Percentiles rank a stretch among this genome's conserved stretches.
Conservation (phyloP, 208 protist genomes). For the Blechomonas ayalai region DNA sequence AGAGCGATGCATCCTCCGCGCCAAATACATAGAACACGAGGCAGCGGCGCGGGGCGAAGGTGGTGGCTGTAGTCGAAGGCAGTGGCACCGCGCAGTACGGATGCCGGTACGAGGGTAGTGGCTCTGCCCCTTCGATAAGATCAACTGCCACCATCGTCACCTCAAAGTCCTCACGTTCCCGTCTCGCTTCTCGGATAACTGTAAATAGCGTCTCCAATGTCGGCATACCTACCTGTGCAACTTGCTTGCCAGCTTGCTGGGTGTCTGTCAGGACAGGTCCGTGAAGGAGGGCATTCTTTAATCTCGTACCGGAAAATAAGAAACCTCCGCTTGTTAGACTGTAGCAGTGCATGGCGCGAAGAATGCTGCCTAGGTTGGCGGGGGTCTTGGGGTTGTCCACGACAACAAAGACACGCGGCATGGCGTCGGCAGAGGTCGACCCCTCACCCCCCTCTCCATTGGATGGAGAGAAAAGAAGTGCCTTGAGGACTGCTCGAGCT, state of each 20-base stretch:
- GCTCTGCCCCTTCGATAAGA: slow-evolving; percentile 37
- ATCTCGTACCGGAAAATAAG: slow-evolving; percentile 47
- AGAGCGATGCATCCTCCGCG: slow-evolving; percentile 51
- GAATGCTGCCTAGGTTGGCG: slow-evolving; percentile 51
- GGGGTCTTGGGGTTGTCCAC: slow-evolving; percentile 71
- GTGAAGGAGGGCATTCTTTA: slow-evolving; percentile 19
- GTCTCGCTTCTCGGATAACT: slow-evolving; percentile 20
- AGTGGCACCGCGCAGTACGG: slow-evolving; percentile 10
- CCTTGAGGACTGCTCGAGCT: too few species aligned
- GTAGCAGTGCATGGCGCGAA: slow-evolving; percentile 56
- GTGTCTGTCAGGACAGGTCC: slow-evolving; percentile 25
- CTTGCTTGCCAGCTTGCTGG: slow-evolving; percentile 16
- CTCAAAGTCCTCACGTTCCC: neutral
- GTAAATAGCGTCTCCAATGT: slow-evolving; percentile 29
- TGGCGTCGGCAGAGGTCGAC: too few species aligned
- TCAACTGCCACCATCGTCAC: slow-evolving; percentile 44
- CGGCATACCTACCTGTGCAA: slow-evolving; percentile 26
- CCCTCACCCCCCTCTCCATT: too few species aligned
- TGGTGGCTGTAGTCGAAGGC: neutral
- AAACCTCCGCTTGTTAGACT: slow-evolving; percentile 14
- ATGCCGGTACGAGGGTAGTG: slow-evolving; percentile 32
- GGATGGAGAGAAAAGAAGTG: too few species aligned
- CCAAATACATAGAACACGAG: slow-evolving; percentile 68
- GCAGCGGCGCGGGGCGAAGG: neutral
- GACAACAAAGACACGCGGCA: slow-evolving; percentile 35